These are phyloP conservation scores for Adiantum capillusveneris DNA, from an alignment of 75 land plant species.

Conservation along the genomic window DNA sequence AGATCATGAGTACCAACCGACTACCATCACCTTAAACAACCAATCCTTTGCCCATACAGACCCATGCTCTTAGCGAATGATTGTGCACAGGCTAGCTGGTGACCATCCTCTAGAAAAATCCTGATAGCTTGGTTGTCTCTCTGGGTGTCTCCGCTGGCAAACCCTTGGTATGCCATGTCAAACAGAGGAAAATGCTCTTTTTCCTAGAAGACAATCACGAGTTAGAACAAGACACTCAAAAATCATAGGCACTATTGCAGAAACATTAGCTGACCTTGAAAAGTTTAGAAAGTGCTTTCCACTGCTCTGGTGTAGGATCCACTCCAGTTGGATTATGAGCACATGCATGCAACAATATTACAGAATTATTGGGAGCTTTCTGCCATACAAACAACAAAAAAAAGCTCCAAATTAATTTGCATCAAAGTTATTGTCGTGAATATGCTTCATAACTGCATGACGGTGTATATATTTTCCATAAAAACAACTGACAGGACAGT, in stretches of 20 bases:
- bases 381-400: slow-evolving; percentile 13
- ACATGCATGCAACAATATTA: slow-evolving; percentile 92
- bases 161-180: slow-evolving; percentile 99
- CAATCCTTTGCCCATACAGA: slow-evolving; percentile 92
- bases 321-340: slow-evolving; percentile 99
- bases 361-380: slow-evolving; percentile 90
- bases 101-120: slow-evolving; percentile 85
- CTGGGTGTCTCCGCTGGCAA: slow-evolving; percentile 88
- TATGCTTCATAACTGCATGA: too few species aligned
- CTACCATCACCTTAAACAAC: slow-evolving; percentile 62
- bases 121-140: slow-evolving; percentile 78
- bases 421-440: too few species aligned
- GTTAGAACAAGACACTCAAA: too few species aligned
- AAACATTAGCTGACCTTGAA: slow-evolving; percentile 44
- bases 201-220: slow-evolving; percentile 46
- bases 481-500: too few species aligned
- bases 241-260: background rate
- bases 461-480: too few species aligned
- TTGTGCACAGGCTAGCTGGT: slow-evolving; percentile 74
- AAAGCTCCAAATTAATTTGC: too few species aligned
- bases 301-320: slow-evolving; percentile 94
- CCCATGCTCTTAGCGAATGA: slow-evolving; percentile 98
- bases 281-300: slow-evolving; percentile 80
- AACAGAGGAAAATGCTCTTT: slow-evolving; percentile 84
- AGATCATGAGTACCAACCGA: too few species aligned